Conservation (phyloP, 2,329 filamentous ascomycete species). For the Diatrype stigma region DNA sequence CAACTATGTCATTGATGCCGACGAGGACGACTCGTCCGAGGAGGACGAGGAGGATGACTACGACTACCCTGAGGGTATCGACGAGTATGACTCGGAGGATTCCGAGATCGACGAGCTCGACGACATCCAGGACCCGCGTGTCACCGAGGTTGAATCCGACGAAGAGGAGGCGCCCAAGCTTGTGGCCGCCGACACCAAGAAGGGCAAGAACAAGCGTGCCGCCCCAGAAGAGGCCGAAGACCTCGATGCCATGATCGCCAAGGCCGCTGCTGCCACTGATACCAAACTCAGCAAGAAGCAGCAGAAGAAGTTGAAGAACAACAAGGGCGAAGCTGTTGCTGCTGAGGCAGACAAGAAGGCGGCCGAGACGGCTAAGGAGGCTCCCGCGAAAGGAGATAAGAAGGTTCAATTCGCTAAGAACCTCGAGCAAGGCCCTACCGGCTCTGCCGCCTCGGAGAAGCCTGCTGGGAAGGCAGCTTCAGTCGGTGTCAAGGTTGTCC, state of each 20-base stretch:
- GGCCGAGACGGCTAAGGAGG: constrained; percentile 49
- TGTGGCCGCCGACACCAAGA: constrained; percentile 47
- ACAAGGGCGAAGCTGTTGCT: constrained; percentile 81
- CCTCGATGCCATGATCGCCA: constrained; percentile 82
- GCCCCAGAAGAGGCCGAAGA: constrained; percentile 67
- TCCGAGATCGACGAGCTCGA: constrained; percentile 75
- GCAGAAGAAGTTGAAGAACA: constrained; percentile 97
- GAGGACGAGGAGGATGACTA: constrained; percentile 69
- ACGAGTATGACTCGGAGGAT: constrained; percentile 61
- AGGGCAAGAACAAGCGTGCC: constrained; percentile 91
- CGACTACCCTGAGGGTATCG: constrained; percentile 74
- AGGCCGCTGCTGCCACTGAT: constrained; percentile 62
- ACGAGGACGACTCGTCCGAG: constrained; percentile 59
- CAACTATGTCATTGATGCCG: constrained; percentile 81
- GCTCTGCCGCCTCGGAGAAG: constrained; percentile 47
- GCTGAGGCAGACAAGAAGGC: constrained; percentile 56
- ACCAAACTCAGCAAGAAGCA: constrained; percentile 91
- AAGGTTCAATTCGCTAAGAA: constrained; percentile 99
- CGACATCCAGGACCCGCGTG: constrained; percentile 70
- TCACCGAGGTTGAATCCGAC: constrained; percentile 78
- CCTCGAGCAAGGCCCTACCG: constrained; percentile 92
- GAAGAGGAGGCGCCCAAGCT: constrained; percentile 68
- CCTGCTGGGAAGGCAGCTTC: constrained; percentile 48
- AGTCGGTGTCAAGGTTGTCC: constrained; percentile 70
- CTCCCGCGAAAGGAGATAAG: constrained; percentile 64